These are phyloP conservation scores for Starmerella sirachaensis DNA, from an alignment of 805 yeast genomes.

Conservation along the genomic window DNA sequence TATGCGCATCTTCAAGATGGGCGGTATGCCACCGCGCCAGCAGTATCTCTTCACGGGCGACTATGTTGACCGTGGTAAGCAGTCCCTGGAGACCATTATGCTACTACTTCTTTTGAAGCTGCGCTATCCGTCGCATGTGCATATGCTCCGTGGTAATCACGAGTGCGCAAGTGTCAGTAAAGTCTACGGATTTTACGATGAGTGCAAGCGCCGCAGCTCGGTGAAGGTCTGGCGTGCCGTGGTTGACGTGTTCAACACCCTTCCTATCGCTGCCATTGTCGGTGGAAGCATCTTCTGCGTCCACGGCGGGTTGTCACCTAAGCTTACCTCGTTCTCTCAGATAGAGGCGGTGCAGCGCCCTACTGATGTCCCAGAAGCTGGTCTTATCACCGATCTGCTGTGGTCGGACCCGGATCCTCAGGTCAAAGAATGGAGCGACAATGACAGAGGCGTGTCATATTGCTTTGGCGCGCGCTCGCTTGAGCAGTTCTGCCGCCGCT, in stretches of 20 bases:
- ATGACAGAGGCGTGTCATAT: slow-evolving; percentile 72
- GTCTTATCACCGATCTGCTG: slow-evolving; percentile 59
- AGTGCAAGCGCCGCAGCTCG: slow-evolving; percentile 85
- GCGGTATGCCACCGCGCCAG: slow-evolving; percentile 94
- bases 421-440: slow-evolving; percentile 73
- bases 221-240: slow-evolving; percentile 86
- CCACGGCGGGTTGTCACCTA: slow-evolving; percentile 75
- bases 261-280: slow-evolving; percentile 90
- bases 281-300: slow-evolving; percentile 90
- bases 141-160: slow-evolving; percentile 89
- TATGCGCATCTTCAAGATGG: slow-evolving; percentile 78
- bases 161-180: slow-evolving; percentile 96
- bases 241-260: slow-evolving; percentile 86
- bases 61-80: slow-evolving; percentile 97
- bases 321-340: slow-evolving; percentile 56
- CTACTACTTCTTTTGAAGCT: slow-evolving; percentile 81
- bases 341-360: slow-evolving; percentile 63
- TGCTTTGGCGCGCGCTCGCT: slow-evolving; percentile 69
- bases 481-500: slow-evolving; percentile 56
- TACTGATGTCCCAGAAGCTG: slow-evolving; percentile 75
- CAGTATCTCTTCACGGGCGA: slow-evolving; percentile 90
- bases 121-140: slow-evolving; percentile 90
- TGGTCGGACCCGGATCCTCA: slow-evolving; percentile 85
- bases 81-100: slow-evolving; percentile 81
- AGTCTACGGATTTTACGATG: slow-evolving; percentile 95